Evolutionary conservation across 2,329 filamentous ascomycete species (phyloP).

Genomic region (Penicillium sp.): DNA sequence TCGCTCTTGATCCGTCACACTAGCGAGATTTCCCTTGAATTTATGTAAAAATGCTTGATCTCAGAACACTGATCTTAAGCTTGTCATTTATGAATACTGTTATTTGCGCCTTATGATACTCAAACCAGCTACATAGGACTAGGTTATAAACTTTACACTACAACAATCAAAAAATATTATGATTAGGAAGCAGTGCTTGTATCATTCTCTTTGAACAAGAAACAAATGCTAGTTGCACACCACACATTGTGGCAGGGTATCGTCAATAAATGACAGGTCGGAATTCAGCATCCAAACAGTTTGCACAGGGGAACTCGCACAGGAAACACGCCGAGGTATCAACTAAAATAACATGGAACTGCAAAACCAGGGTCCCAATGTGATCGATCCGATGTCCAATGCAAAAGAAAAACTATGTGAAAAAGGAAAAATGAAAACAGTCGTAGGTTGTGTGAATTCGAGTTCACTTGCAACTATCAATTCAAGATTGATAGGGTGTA

Average conservation of each 20-base stretch:
- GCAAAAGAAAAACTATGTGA: background rate
- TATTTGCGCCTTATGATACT: background rate
- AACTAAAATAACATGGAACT: slow-evolving; percentile 6
- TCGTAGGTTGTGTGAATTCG: background rate
- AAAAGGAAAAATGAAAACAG: background rate
- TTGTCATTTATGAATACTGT: background rate
- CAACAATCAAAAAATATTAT: background rate
- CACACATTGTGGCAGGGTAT: slow-evolving; percentile 26
- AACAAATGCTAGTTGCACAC: slow-evolving; percentile 14
- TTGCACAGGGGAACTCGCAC: slow-evolving; percentile 9
- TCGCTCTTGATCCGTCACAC: background rate
- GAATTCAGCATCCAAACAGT: slow-evolving; percentile 7
- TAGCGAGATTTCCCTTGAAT: background rate
- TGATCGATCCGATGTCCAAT: slow-evolving; percentile 5
- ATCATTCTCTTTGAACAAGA: slow-evolving; percentile 7
- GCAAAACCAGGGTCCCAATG: slow-evolving; percentile 4
- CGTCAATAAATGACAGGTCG: slow-evolving; percentile 26
- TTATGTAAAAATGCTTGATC: background rate
- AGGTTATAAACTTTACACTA: background rate
- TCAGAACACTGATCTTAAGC: background rate
- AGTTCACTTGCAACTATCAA: background rate
- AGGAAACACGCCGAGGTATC: slow-evolving; percentile 21
- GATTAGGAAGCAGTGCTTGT: background rate
- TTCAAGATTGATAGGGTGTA: background rate
- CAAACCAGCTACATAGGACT: background rate